A percentile compares a stretch with the other conserved stretches of the same genome.
Conservation (phyloP, 2,329 filamentous ascomycete species). For the Alternaria consortialis region DNA sequence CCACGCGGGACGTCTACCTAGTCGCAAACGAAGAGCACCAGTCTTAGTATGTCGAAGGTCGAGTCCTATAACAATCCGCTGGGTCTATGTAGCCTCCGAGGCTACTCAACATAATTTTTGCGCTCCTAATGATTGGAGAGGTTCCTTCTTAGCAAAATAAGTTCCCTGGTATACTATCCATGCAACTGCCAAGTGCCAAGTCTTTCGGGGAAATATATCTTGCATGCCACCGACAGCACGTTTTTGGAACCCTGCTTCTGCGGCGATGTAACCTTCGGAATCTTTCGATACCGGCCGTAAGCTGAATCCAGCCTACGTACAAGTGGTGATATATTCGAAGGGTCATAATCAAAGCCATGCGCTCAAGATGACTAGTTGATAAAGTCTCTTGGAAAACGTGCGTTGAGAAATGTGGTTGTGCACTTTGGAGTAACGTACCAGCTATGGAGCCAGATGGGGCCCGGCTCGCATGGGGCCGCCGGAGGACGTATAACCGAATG, state of each 20-base stretch:
- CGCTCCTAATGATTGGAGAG: neutral
- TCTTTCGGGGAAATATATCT: neutral
- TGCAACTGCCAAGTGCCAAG: conserved; percentile 7
- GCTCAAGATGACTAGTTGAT: neutral
- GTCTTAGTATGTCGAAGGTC: neutral
- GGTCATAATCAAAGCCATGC: neutral
- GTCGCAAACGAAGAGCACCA: neutral
- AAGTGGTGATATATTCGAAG: neutral
- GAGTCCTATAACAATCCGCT: neutral
- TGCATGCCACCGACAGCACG: conserved; percentile 3
- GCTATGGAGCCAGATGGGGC: neutral
- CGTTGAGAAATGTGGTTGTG: neutral
- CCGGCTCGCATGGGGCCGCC: neutral
- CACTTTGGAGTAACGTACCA: neutral
- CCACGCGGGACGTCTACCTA: neutral
- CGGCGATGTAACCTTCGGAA: conserved; percentile 9
- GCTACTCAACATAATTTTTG: neutral
- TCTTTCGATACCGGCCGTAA: neutral
- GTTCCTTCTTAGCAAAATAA: neutral
- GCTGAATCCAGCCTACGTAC: neutral
- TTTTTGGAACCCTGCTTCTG: neutral
- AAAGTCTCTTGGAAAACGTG: neutral
- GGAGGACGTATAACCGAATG: conserved; percentile 3
- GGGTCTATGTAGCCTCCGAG: neutral
- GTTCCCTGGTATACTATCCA: neutral